Evolutionary conservation across 192 early-diverging fungal species (phyloP).

Genomic region (Backusella liffmaniae): DNA sequence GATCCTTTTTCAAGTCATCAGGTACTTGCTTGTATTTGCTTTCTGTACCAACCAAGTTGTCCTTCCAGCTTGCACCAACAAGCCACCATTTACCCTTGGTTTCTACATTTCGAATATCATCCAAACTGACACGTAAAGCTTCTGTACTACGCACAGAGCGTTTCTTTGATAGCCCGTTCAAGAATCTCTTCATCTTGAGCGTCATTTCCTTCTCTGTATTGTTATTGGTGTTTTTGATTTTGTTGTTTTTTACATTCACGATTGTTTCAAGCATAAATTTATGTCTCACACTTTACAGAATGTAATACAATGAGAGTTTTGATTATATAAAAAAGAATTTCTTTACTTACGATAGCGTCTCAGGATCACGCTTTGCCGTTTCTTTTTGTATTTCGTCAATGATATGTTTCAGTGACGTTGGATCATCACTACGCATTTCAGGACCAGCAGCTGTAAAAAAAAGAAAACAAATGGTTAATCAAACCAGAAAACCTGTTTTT

Average conservation of each 20-base stretch:
- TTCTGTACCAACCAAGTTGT: constrained; percentile 58
- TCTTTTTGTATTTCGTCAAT: constrained; percentile 66
- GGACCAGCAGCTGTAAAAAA: constrained; percentile 59
- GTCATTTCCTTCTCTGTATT: constrained; percentile 63
- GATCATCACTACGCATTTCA: constrained; percentile 91
- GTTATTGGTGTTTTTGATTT: constrained; percentile 57
- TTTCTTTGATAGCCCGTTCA: constrained; percentile 63
- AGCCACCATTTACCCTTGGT: constrained; percentile 99
- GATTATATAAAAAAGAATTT: background rate
- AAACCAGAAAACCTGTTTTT: background rate
- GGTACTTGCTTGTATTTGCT: constrained; percentile 37
- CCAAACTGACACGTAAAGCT: constrained; percentile 78
- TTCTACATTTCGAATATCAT: constrained; percentile 79
- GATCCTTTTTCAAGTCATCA: constrained; percentile 43
- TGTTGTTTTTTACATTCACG: constrained; percentile 90
- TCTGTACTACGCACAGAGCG: constrained; percentile 59
- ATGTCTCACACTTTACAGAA: constrained; percentile 50
- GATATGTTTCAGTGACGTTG: constrained; percentile 87
- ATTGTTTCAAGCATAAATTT: constrained; percentile 98
- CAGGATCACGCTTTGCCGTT: constrained; percentile 43
- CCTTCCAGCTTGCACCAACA: constrained; percentile 92
- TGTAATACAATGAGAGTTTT: constrained; percentile 15
- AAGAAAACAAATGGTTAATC: background rate
- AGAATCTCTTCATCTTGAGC: constrained; percentile 75
- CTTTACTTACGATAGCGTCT: constrained; percentile 40